Evolutionary conservation across 805 yeast genomes (phyloP), one percentile per base, ranked within the genome.

Genomic region (Schwanniomyces yamadae): DNA sequence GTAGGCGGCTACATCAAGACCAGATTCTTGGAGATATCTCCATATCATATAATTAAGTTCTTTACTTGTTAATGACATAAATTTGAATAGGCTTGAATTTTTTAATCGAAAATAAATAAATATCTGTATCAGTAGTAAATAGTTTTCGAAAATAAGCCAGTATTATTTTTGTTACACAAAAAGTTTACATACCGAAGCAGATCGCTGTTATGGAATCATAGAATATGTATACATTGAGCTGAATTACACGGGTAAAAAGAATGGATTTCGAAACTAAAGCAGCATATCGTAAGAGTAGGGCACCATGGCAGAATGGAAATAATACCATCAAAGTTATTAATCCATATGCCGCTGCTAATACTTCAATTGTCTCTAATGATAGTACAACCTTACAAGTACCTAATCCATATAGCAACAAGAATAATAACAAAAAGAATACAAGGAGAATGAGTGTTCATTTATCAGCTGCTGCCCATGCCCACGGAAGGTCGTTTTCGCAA

Each of bases 41-140:
- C 96, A 93, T 36, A 91, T 77, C 48, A 93, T 73, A 55, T 91
- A 91, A 66, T 91, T 93, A 36, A 91, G 75, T 60, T 89, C 95
- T 39, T 75, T 79, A 38, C 93, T 82, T 4, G 93, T 77, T 32
- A 91, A 64, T 17, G 95, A 83, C 96, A 88, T 87, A 13, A 13
- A 27, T 16, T n/a, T n/a, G n/a, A n/a, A n/a, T n/a, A n/a, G n/a
- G n/a, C n/a, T n/a, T n/a, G n/a, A n/a, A n/a, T n/a, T n/a, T n/a
- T n/a, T n/a, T n/a, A n/a, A n/a, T n/a, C n/a, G n/a, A n/a, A n/a
- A n/a, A n/a, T n/a, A n/a, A n/a, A n/a, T n/a, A n/a, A n/a, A n/a
- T n/a, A n/a, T n/a, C n/a, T n/a, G n/a, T n/a, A n/a, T n/a, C n/a
- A n/a, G n/a, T n/a, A n/a, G n/a, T n/a, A n/a, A n/a, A n/a, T n/a